These are phyloP conservation scores for Ramicandelaber brevisporus DNA, from an alignment of 192 early-diverging fungal genomes.

Conservation along the genomic window DNA sequence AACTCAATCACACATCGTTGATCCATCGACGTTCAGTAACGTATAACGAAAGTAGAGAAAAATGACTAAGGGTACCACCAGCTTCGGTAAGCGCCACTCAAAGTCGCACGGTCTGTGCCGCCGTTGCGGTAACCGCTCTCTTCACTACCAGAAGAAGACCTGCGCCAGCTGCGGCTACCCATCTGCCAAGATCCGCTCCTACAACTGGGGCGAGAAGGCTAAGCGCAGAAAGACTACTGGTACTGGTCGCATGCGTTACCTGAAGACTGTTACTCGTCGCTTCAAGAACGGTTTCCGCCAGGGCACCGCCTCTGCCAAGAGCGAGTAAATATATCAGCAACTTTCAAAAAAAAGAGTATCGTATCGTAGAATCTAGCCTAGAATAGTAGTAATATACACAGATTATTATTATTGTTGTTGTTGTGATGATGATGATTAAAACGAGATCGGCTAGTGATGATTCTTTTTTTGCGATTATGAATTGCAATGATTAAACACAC, in stretches of 20 bases:
- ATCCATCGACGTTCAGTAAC: too few species aligned
- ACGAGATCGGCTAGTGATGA: too few species aligned
- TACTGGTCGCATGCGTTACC: slow-evolving; percentile 91
- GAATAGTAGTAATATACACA: too few species aligned
- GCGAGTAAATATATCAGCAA: too few species aligned
- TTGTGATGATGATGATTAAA: too few species aligned
- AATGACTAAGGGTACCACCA: slow-evolving; percentile 97
- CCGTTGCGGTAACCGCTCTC: slow-evolving; percentile 87
- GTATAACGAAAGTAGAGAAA: too few species aligned
- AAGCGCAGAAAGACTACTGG: slow-evolving; percentile 98
- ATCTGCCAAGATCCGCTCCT: slow-evolving; percentile 88
- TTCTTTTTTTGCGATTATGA: too few species aligned
- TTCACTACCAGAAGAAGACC: slow-evolving; percentile 99
- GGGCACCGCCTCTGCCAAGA: slow-evolving; percentile 23
- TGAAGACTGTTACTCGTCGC: slow-evolving; percentile 73
- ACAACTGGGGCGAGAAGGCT: slow-evolving; percentile 91
- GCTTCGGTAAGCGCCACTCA: slow-evolving; percentile 99
- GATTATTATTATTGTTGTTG: too few species aligned
- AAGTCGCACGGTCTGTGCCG: slow-evolving; percentile 98
- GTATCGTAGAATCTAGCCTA: too few species aligned
- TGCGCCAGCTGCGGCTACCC: slow-evolving; percentile 98
- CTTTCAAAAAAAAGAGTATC: too few species aligned
- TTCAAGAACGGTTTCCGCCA: slow-evolving; percentile 99
- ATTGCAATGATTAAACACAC: too few species aligned
- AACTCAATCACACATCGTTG: too few species aligned